Evolutionary conservation across 2,329 filamentous ascomycete genomes (phyloP).

Genomic region (Helotiales sp.): DNA sequence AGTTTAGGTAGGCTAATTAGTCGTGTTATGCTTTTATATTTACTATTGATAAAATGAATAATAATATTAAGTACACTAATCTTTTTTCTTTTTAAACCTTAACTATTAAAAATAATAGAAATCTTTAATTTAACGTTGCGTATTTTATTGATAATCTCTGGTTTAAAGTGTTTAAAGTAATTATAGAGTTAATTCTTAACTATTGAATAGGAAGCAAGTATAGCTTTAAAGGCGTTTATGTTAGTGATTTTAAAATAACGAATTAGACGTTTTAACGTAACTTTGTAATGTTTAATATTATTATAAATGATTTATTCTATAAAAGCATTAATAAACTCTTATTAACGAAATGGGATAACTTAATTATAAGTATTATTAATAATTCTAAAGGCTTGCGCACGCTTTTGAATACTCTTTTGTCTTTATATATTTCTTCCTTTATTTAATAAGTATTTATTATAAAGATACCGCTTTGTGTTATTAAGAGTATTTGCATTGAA

Average conservation of each 20-base stretch:
- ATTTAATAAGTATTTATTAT: neutral
- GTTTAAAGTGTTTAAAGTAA: neutral
- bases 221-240: neutral
- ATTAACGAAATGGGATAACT: neutral
- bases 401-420: neutral
- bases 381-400: too few species aligned
- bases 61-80: neutral
- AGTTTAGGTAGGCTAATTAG: too few species aligned
- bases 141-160: neutral
- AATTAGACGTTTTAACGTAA: neutral
- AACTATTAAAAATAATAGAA: neutral
- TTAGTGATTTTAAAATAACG: too few species aligned
- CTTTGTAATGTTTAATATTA: neutral
- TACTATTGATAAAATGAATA: too few species aligned
- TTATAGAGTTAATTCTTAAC: neutral
- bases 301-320: neutral
- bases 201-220: neutral
- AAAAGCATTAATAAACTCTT: neutral
- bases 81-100: too few species aligned
- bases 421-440: neutral
- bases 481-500: neutral
- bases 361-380: too few species aligned
- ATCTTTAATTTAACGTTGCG: neutral
- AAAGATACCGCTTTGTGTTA: neutral
- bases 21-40: too few species aligned